Conservation (phyloP, 768 basidiomycete species). For the Agaricus bisporus region DNA sequence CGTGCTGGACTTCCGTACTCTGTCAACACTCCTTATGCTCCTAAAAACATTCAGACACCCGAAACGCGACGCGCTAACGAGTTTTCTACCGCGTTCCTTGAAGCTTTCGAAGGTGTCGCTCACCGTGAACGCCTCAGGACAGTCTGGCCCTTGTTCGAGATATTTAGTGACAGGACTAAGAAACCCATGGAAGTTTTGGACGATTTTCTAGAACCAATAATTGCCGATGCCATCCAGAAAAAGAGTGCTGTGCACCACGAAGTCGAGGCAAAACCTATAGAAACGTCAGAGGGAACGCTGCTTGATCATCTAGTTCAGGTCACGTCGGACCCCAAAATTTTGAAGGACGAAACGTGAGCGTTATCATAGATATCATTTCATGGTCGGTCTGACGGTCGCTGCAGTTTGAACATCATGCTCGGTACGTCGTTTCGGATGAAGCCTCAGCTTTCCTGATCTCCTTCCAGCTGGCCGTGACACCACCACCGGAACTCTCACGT, state of each 20-base stretch:
- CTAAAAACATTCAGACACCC: slow-evolving; percentile 17
- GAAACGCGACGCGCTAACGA: slow-evolving; percentile 28
- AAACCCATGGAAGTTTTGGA: slow-evolving; percentile 48
- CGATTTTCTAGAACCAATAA: slow-evolving; percentile 45
- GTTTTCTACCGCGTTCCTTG: slow-evolving; percentile 43
- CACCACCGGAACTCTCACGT: slow-evolving; percentile 38
- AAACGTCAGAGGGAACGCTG: slow-evolving; percentile 37
- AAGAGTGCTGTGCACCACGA: slow-evolving; percentile 18
- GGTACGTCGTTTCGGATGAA: slow-evolving; percentile 16
- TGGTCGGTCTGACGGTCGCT: not conserved
- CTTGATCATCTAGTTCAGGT: slow-evolving; percentile 50
- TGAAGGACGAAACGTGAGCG: slow-evolving; percentile 41
- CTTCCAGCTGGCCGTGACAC: slow-evolving; percentile 37
- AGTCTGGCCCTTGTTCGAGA: slow-evolving; percentile 50
- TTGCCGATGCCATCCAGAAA: slow-evolving; percentile 43
- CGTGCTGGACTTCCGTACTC: slow-evolving; percentile 48
- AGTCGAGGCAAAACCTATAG: slow-evolving; percentile 19
- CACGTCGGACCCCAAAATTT: slow-evolving; percentile 39
- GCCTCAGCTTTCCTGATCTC: not conserved
- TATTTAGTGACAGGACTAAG: slow-evolving; percentile 38
- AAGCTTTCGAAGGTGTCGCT: slow-evolving; percentile 39
- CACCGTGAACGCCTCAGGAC: slow-evolving; percentile 36
- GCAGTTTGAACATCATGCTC: slow-evolving; percentile 40
- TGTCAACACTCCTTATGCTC: slow-evolving; percentile 25
- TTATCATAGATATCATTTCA: not conserved